Base-by-base conservation (phyloP, 495 filamentous ascomycete species). In the Trichoderma virens region DNA sequence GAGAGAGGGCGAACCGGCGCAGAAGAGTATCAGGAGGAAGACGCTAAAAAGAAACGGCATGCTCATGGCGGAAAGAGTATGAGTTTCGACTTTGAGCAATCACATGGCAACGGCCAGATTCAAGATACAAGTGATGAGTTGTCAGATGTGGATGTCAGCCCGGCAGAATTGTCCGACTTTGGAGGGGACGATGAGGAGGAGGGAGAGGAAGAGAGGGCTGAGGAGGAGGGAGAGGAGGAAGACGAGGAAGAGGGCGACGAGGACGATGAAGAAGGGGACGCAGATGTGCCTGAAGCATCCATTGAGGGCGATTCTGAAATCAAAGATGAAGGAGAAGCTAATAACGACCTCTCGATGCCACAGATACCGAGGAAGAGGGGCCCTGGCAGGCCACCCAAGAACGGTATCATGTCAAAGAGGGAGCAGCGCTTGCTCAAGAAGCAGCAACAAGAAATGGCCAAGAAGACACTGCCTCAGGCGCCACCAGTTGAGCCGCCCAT, bases 351-450 rank as follows among this genome's bases (percentile, higher is more conserved):
- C 20, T 65, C 68, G 6, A 71, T 67, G 32, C 67, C 75, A 5
- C 68, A 76, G 62, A 81, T 84, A 5, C 79, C 80, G 3, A 90
- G 86, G 70, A 89, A 91, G 62, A 87, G 90, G 62, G 92, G 92
- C 13, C 92, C 92, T 54, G 92, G 92, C 35, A 79, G 92, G 62
- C 92, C 92, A 54, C 92, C 92, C 9, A 96, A 96, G 79, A 89
- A 96, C 73, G 92, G 92, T 7, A 86, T 94, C 71, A 92, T 95
- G 85, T 96, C 92, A 8, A 96, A 96, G 77, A 84, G 91, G 41
- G 90, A 91, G 73, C 79, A 88, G 66, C 82, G 83, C 65, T 74
- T 87, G 65, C 78, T 87, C 63, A 86, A 87, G 68, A 88, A 87
- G 69, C 83, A 87, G 65, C 83, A 76, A 43, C 74, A 77, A 67